phyloP scores from a whole-genome alignment of 768 basidiomycete genomes.

The Mycena chlorophos region DNA sequence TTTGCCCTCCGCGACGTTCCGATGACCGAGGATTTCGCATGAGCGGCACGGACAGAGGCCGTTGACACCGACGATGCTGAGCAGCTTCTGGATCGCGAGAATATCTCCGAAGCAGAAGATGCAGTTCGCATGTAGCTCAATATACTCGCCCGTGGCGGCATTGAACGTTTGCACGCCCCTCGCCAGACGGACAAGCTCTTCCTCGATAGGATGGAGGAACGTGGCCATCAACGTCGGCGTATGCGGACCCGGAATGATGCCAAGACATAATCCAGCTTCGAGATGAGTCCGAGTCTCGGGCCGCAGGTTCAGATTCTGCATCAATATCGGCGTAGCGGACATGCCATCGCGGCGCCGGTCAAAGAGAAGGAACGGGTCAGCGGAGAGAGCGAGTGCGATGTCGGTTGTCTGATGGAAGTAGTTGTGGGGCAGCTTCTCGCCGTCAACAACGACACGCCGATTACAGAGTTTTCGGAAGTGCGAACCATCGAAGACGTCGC shows the following conservation, averaged over 20 bases:
- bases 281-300: constrained; percentile 30
- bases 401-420: constrained; percentile 41
- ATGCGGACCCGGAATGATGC: constrained; percentile 36
- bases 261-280: constrained; percentile 29
- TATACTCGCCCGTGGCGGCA: constrained; percentile 26
- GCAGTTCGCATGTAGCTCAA: constrained; percentile 30
- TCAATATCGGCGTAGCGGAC: constrained; percentile 43
- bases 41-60: constrained; percentile 32
- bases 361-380: constrained; percentile 45
- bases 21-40: constrained; percentile 35
- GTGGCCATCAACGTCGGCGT: constrained; percentile 19
- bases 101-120: constrained; percentile 36
- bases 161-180: constrained; percentile 20
- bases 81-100: constrained; percentile 29
- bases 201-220: background rate
- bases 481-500: constrained; percentile 37
- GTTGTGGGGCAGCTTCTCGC: constrained; percentile 21
- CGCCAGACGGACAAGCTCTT: constrained; percentile 1
- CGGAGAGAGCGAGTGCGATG: constrained; percentile 43
- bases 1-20: constrained; percentile 24
- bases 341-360: constrained; percentile 26
- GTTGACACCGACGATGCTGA: constrained; percentile 41
- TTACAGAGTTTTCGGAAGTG: constrained; percentile 29
- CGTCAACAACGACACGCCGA: constrained; percentile 30
- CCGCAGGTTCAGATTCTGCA: constrained; percentile 42